Evolutionary conservation across 1,284 basidiomycete species (phyloP).

Genomic region (Papiliotrema flavescens): DNA sequence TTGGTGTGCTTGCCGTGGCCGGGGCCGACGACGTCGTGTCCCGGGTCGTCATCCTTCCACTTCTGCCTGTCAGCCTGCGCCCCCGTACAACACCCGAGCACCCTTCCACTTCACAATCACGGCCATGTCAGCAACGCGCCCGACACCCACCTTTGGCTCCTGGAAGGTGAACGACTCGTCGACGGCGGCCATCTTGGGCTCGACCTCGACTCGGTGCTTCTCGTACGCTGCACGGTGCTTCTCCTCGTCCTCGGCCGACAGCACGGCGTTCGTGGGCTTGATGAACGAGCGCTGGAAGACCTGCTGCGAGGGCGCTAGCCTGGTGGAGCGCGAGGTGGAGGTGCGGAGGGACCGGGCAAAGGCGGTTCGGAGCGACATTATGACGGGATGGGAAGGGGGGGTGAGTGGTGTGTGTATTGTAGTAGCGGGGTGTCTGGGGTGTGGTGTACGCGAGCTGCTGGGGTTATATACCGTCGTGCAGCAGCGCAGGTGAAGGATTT

Average conservation of each 20-base stretch:
- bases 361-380: slow-evolving; percentile 7
- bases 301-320: neutral
- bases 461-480: too few relatives aligned
- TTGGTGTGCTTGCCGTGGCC: slow-evolving; percentile 41
- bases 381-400: neutral
- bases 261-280: slow-evolving; percentile 7
- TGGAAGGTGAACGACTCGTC: slow-evolving; percentile 33
- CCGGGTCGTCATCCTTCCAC: slow-evolving; percentile 25
- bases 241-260: slow-evolving; percentile 7
- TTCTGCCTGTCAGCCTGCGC: neutral
- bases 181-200: slow-evolving; percentile 28
- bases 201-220: slow-evolving; percentile 37
- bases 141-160: slow-evolving; percentile 30
- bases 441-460: too few relatives aligned
- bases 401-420: neutral
- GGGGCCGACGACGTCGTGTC: slow-evolving; percentile 36
- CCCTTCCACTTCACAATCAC: neutral
- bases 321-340: neutral
- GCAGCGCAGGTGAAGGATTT: too few relatives aligned
- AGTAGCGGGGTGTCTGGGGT: neutral
- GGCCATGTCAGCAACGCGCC: too few relatives aligned
- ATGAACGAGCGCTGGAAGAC: slow-evolving; percentile 1
- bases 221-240: slow-evolving; percentile 26
- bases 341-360: slow-evolving; percentile 3
- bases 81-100: neutral